Evolutionary conservation across 1,139 yeast genomes (phyloP).

Genomic region (Candida gigantensis): DNA sequence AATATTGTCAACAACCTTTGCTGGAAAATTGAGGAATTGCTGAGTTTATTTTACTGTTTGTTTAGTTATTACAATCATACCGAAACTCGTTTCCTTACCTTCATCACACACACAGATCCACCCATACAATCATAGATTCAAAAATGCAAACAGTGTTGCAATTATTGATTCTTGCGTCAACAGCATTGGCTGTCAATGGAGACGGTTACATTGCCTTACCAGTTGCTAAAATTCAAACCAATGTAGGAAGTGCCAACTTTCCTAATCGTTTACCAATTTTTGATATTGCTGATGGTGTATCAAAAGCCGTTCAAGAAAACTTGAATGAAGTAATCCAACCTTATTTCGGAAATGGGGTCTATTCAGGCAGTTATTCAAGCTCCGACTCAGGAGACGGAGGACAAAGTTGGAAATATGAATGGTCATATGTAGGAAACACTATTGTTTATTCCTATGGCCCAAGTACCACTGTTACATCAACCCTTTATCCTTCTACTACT

Average conservation of each 20-base stretch:
- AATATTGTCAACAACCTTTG: too few relatives aligned
- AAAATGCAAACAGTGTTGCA: conserved; percentile 5
- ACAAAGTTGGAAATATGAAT: conserved; percentile 2
- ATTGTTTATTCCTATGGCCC: too few relatives aligned
- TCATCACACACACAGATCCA: not conserved
- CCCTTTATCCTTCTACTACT: not conserved
- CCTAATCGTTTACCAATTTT: conserved; percentile 9
- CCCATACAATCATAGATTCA: not conserved
- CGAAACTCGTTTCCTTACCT: too few relatives aligned
- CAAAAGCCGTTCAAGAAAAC: conserved; percentile 2
- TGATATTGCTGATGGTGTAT: conserved; percentile 2
- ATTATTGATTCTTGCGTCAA: conserved; percentile 7
- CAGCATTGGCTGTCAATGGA: conserved; percentile 10
- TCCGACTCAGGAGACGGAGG: not conserved
- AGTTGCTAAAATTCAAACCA: conserved; percentile 9
- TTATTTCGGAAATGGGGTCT: conserved; percentile 6
- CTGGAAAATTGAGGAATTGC: too few relatives aligned
- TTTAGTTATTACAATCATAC: too few relatives aligned
- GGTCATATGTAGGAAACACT: not conserved
- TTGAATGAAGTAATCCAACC: conserved; percentile 7
- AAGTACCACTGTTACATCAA: too few relatives aligned
- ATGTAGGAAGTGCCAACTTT: conserved; percentile 3
- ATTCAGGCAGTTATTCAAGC: conserved; percentile 1
- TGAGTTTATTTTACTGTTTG: too few relatives aligned
- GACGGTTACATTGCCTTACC: conserved; percentile 13